These are phyloP conservation scores for Fraxinus ornus DNA, from an alignment of 305 asterid species.

Conservation along the genomic window DNA sequence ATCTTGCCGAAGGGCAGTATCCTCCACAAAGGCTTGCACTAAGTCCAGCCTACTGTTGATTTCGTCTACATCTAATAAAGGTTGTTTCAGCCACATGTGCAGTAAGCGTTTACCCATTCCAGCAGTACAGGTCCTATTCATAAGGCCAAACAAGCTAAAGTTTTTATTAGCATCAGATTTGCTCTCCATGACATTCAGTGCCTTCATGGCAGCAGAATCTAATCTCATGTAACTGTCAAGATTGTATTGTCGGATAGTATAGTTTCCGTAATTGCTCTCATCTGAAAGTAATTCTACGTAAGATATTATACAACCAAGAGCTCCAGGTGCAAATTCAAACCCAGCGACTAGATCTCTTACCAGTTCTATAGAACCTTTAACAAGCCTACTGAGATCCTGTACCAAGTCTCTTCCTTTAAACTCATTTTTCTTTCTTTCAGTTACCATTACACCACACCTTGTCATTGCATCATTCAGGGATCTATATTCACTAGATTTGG, in stretches of 20 bases:
- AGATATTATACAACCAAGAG: conserved; percentile 70
- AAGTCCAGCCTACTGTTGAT: conserved; percentile 78
- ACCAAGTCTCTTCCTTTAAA: conserved; percentile 85
- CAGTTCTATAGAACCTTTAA: conserved; percentile 81
- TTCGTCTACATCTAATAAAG: conserved; percentile 71
- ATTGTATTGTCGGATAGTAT: conserved; percentile 58
- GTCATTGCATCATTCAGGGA: conserved; percentile 72
- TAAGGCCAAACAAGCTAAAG: conserved; percentile 92
- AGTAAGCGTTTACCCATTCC: conserved; percentile 97
- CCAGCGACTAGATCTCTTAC: conserved; percentile 76
- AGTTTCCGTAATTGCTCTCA: conserved; percentile 85
- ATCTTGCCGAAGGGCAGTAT: conserved; percentile 75
- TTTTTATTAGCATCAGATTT: conserved; percentile 94
- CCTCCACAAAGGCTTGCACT: conserved; percentile 95
- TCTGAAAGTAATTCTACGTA: conserved; percentile 86
- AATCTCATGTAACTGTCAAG: conserved; percentile 91
- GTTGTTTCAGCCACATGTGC: conserved; percentile 95
- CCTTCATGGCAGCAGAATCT: conserved; percentile 99
- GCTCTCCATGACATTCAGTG: conserved; percentile 96
- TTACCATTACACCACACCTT: conserved; percentile 88
- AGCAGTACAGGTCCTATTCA: conserved; percentile 93
- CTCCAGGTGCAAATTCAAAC: conserved; percentile 77
- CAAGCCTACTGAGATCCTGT: conserved; percentile 88
- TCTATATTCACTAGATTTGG: conserved; percentile 64
- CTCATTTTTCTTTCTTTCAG: conserved; percentile 80